Conservation (phyloP, 768 basidiomycete species). For the Suillus americanus region DNA sequence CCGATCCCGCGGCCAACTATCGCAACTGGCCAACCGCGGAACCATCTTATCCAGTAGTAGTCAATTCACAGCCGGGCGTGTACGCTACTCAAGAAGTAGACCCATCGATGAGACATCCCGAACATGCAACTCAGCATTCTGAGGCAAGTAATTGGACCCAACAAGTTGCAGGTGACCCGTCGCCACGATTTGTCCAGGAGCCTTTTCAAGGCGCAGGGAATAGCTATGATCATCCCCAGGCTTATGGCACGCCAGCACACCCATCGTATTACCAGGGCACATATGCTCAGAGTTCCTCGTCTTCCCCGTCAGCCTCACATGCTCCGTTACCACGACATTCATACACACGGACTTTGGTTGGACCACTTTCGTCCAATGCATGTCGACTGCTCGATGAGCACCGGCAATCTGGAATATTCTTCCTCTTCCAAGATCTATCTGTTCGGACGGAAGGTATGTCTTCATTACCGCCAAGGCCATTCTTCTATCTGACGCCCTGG, state of each 20-base stretch:
- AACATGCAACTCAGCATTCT: slow-evolving; percentile 35
- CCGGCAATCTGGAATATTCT: slow-evolving; percentile 85
- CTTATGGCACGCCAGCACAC: slow-evolving; percentile 27
- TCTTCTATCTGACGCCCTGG: slow-evolving; percentile 22
- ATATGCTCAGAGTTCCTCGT: slow-evolving; percentile 24
- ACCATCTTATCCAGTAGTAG: slow-evolving; percentile 34
- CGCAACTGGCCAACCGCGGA: slow-evolving; percentile 50
- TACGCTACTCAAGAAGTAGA: slow-evolving; percentile 37
- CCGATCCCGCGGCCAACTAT: slow-evolving; percentile 37
- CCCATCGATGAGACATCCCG: slow-evolving; percentile 34
- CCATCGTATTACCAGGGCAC: slow-evolving; percentile 30
- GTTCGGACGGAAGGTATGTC: slow-evolving; percentile 85
- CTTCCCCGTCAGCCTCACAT: slow-evolving; percentile 31
- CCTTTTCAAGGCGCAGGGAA: slow-evolving; percentile 20
- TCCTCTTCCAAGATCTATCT: slow-evolving; percentile 92
- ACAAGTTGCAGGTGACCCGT: slow-evolving; percentile 12
- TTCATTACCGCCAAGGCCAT: slow-evolving; percentile 24
- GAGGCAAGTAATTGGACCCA: slow-evolving; percentile 34
- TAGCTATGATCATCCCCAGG: slow-evolving; percentile 21
- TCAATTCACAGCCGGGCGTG: slow-evolving; percentile 21
- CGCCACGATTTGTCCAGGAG: slow-evolving; percentile 22
- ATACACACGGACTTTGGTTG: slow-evolving; percentile 88
- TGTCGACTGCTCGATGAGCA: slow-evolving; percentile 83
- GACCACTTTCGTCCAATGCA: slow-evolving; percentile 84
- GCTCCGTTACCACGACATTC: slow-evolving; percentile 61